Evolutionary conservation across 73 alveolate species (phyloP).

Genomic region (Uronychia setigera): DNA sequence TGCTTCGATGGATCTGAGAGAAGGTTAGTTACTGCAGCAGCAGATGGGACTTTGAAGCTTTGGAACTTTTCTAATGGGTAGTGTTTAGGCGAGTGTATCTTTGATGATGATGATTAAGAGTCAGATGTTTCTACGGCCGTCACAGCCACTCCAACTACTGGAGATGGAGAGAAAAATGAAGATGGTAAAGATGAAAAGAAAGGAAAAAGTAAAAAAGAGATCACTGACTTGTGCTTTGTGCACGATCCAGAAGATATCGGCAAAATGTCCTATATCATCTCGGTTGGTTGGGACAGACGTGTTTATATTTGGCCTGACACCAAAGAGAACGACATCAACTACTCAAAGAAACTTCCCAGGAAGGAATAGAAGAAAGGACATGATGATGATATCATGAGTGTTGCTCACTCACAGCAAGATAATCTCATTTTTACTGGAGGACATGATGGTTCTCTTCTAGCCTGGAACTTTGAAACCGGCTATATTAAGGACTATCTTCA

Average conservation of each 20-base stretch:
- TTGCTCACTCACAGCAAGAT: slow-evolving; percentile 52
- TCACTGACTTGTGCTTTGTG: slow-evolving; percentile 21
- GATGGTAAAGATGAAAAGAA: slow-evolving; percentile 20
- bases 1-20: slow-evolving; percentile 72
- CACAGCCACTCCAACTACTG: not conserved
- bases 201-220: not conserved
- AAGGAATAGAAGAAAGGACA: slow-evolving; percentile 58
- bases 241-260: slow-evolving; percentile 20
- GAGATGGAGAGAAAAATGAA: slow-evolving; percentile 18
- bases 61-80: slow-evolving; percentile 81
- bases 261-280: slow-evolving; percentile 52
- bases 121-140: slow-evolving; percentile 3
- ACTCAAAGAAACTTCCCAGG: slow-evolving; percentile 51
- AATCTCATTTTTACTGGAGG: slow-evolving; percentile 74
- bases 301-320: slow-evolving; percentile 76
- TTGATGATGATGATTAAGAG: slow-evolving; percentile 46
- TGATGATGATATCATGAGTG: slow-evolving; percentile 67
- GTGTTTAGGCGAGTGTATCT: slow-evolving; percentile 54
- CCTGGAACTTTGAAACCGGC: slow-evolving; percentile 80
- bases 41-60: slow-evolving; percentile 71
- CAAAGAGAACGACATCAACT: slow-evolving; percentile 58
- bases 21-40: slow-evolving; percentile 68
- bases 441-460: slow-evolving; percentile 69
- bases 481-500: slow-evolving; percentile 63
- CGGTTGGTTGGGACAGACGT: slow-evolving; percentile 80